Percentiles rank a stretch among this genome's conserved stretches.
Evolutionary conservation across 306 rosid species (phyloP).

Genomic region (Luffa aegyptiaca): DNA sequence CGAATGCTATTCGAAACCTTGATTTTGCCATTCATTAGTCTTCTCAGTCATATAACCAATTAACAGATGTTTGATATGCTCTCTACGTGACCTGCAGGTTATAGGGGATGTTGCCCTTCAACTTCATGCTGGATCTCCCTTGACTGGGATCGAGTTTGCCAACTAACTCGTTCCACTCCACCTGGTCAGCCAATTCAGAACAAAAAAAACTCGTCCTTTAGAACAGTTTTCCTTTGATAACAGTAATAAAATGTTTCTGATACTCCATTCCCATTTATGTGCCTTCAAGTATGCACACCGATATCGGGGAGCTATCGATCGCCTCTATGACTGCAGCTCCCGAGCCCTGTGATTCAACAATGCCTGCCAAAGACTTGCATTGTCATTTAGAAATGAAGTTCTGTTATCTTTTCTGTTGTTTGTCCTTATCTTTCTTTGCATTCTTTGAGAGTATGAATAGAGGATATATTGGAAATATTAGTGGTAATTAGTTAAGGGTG

Average conservation of each 20-base stretch:
- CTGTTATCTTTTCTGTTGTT: background rate
- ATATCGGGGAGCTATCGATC: background rate
- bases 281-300: background rate
- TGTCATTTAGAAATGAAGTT: background rate
- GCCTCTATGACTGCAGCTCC: background rate
- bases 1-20: background rate
- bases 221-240: background rate
- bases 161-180: conserved; percentile 14
- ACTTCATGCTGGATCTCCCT: conserved; percentile 53
- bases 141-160: conserved; percentile 67
- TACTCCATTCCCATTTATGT: background rate
- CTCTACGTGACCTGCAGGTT: conserved; percentile 23
- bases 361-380: background rate
- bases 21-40: background rate
- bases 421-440: background rate
- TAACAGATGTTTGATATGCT: background rate
- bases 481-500: no score
- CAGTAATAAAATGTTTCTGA: background rate
- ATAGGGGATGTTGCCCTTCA: conserved; percentile 78
- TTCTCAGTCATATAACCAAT: background rate
- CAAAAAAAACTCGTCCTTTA: background rate
- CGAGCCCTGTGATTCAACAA: background rate
- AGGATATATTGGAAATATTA: rapidly evolving
- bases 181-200: background rate
- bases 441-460: no score